Evolutionary conservation across 2,329 filamentous ascomycete species (phyloP).

Genomic region (Calonectria hawksworthii): DNA sequence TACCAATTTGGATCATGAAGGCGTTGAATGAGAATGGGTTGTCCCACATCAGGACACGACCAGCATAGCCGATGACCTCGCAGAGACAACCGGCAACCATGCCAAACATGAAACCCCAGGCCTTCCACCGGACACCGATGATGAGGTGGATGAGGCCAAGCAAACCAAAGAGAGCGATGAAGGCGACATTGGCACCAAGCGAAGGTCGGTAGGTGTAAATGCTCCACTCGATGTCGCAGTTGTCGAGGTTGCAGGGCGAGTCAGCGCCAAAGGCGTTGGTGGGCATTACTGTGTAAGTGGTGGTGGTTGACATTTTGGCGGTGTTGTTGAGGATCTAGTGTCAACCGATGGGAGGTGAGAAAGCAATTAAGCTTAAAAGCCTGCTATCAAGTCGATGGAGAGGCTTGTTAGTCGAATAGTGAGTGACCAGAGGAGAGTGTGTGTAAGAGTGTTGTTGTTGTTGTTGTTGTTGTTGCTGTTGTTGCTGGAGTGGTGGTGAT

Average conservation of each 20-base stretch:
- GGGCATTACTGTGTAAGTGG: conserved; percentile 35
- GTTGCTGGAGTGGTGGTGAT: conserved; percentile 5
- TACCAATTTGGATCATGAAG: conserved; percentile 77
- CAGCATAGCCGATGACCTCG: conserved; percentile 74
- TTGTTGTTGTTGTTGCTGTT: background rate
- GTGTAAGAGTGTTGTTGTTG: background rate
- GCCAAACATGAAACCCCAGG: conserved; percentile 62
- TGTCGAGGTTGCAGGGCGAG: conserved; percentile 62
- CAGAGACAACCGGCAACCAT: conserved; percentile 69
- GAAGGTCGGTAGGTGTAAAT: conserved; percentile 69
- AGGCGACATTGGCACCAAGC: conserved; percentile 66
- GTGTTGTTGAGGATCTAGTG: background rate
- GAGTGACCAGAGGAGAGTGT: background rate
- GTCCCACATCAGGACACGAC: conserved; percentile 68
- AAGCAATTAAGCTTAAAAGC: conserved; percentile 17
- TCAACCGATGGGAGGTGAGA: background rate
- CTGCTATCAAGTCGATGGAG: background rate
- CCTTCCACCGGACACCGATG: conserved; percentile 62
- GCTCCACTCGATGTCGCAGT: conserved; percentile 61
- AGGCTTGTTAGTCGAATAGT: background rate
- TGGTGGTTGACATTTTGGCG: conserved; percentile 37
- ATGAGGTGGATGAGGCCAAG: conserved; percentile 56
- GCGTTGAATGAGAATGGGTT: conserved; percentile 71
- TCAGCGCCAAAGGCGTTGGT: conserved; percentile 57
- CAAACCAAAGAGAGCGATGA: conserved; percentile 64